A percentile compares a stretch with the other conserved stretches of the same genome.
Evolutionary conservation across 176 grass and related monocot genomes (phyloP).

Genomic region (Lolium rigidum): DNA sequence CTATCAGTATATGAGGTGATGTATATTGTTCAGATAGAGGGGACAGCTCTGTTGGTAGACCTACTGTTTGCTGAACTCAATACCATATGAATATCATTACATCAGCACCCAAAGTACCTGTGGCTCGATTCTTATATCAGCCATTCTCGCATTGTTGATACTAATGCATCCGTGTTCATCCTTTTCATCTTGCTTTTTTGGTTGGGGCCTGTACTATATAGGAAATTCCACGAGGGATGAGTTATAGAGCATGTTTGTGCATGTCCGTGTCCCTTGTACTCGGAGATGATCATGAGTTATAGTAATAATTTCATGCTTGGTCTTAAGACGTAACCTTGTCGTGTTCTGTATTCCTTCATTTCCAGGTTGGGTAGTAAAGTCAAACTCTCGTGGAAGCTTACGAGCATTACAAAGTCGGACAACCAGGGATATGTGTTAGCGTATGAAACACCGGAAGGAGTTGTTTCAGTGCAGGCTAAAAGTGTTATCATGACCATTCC

Average conservation of each 20-base stretch:
- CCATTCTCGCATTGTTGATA: neutral
- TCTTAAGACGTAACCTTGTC: neutral
- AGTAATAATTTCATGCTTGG: neutral
- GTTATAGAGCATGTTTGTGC: conserved; percentile 2
- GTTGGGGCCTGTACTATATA: neutral
- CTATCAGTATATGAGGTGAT: neutral
- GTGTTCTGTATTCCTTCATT: conserved; percentile 28
- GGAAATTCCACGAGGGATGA: neutral
- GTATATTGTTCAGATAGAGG: neutral
- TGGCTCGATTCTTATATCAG: neutral
- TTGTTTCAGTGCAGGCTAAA: conserved; percentile 66
- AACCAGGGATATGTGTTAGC: conserved; percentile 68
- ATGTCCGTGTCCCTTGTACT: neutral
- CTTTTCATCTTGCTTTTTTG: conserved; percentile 11
- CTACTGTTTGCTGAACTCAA: conserved; percentile 20
- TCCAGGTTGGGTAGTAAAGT: conserved; percentile 85
- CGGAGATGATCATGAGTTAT: neutral
- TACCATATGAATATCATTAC: neutral
- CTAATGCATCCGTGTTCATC: neutral
- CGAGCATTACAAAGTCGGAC: conserved; percentile 76
- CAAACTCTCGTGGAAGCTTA: conserved; percentile 93
- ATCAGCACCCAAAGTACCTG: neutral
- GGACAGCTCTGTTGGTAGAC: neutral
- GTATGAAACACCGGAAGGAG: conserved; percentile 88
- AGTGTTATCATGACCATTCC: conserved; percentile 92